A percentile compares a stretch with the other conserved stretches of the same genome.
Conservation (phyloP, 2,329 filamentous ascomycete species). For the Stagonosporopsis chrysanthemi region DNA sequence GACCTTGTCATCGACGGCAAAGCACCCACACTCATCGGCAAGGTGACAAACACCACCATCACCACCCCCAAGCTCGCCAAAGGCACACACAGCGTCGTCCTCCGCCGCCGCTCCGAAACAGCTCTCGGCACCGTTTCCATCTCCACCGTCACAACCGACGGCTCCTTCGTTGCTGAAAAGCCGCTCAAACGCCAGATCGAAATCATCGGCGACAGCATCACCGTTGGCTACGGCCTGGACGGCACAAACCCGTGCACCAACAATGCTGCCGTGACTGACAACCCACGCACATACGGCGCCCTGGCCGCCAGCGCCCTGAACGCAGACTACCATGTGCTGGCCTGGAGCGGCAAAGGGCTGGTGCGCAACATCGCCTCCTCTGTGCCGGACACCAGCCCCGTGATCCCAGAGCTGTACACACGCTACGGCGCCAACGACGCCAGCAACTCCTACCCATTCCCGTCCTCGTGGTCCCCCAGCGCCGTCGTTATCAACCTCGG, state of each 20-base stretch:
- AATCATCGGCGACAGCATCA: conserved; percentile 57
- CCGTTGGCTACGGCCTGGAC: conserved; percentile 55
- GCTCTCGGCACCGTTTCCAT: conserved; percentile 46
- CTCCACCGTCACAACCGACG: conserved; percentile 37
- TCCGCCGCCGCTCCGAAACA: conserved; percentile 53
- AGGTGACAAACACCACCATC: conserved; percentile 41
- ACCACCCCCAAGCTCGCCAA: conserved; percentile 42
- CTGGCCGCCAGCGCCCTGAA: conserved; percentile 52
- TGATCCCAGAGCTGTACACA: conserved; percentile 54
- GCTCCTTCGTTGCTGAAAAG: conserved; percentile 29
- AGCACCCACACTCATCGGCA: conserved; percentile 30
- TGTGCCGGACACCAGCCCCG: conserved; percentile 40
- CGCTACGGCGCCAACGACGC: conserved; percentile 54
- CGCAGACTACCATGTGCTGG: conserved; percentile 55
- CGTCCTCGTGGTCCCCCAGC: conserved; percentile 40
- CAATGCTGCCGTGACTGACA: conserved; percentile 51
- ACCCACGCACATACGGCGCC: conserved; percentile 54
- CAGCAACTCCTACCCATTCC: conserved; percentile 51
- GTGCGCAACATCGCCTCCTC: conserved; percentile 50
- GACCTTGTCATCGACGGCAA: conserved; percentile 47
- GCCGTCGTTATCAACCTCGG: conserved; percentile 56
- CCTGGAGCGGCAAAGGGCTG: conserved; percentile 56
- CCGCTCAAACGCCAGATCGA: conserved; percentile 50
- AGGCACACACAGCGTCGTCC: conserved; percentile 49
- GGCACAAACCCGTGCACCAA: conserved; percentile 52